These are phyloP conservation scores for Didymella sp. DNA, from an alignment of 2,329 filamentous ascomycete genomes.

Conservation along the genomic window DNA sequence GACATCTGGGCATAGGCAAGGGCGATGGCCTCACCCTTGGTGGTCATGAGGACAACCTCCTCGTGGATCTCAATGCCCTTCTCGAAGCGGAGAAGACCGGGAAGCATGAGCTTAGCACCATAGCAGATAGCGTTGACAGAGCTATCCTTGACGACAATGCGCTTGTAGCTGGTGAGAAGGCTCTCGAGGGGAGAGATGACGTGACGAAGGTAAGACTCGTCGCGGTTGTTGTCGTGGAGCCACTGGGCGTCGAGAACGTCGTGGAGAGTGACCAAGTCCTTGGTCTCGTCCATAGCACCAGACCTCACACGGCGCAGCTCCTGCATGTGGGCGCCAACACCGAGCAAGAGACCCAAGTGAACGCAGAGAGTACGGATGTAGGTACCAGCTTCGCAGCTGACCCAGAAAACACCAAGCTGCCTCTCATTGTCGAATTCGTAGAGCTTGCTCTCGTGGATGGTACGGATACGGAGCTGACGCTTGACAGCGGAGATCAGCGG, in stretches of 20 bases:
- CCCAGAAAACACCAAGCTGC: slow-evolving; percentile 98
- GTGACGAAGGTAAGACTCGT: slow-evolving; percentile 88
- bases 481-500: slow-evolving; percentile 98
- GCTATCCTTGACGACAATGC: slow-evolving; percentile 96
- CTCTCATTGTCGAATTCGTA: slow-evolving; percentile 97
- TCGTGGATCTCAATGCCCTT: slow-evolving; percentile 91
- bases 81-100: slow-evolving; percentile 92
- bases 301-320: slow-evolving; percentile 92
- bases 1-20: slow-evolving; percentile 98
- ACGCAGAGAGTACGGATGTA: slow-evolving; percentile 99
- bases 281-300: slow-evolving; percentile 92
- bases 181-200: slow-evolving; percentile 94
- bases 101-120: slow-evolving; percentile 98
- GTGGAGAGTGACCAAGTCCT: slow-evolving; percentile 90
- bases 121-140: slow-evolving; percentile 98
- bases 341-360: slow-evolving; percentile 77
- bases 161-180: slow-evolving; percentile 90
- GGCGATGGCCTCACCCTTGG: slow-evolving; percentile 98
- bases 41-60: slow-evolving; percentile 97
- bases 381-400: slow-evolving; percentile 97
- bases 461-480: slow-evolving; percentile 96
- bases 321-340: slow-evolving; percentile 97
- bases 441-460: slow-evolving; percentile 96
- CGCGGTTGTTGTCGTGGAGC: slow-evolving; percentile 92
- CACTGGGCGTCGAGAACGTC: slow-evolving; percentile 96